Base-by-base conservation (phyloP, 2,329 filamentous ascomycete species). In the Berkeleyomyces rouxiae region DNA sequence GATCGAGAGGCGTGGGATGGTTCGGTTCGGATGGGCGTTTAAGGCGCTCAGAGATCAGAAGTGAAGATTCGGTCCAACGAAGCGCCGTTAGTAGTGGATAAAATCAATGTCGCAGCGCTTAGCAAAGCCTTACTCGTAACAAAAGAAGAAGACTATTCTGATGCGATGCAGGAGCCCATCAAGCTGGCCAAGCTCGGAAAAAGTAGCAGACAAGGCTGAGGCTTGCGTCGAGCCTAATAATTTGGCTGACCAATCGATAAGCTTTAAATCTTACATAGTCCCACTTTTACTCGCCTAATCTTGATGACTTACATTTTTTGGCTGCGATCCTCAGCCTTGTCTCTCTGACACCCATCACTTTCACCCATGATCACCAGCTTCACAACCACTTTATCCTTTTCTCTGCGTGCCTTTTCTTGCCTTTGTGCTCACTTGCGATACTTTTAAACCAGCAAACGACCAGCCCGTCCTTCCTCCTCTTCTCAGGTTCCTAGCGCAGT, bases 401-500 rank as follows among this genome's bases (percentile, higher is more conserved):
- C 23, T 23, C 23, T 23, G 23, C 23, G 23, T 23, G 23, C 23
- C 23, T 23, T 23, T 23, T 23, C 23, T 23, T 23, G 23, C 23
- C 23, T 23, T 23, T 23, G 23, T 23, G 23, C 23, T 23, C 23
- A 23, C 23, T 23, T 23, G 23, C 23, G 23, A 23, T 2, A 23
- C 23, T 23, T 23, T 23, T 23, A 23, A 23, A 23, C 23, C 23
- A 23, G 23, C 23, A 23, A 23, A 23, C 23, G 2, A 23, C 23
- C 23, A 23, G 23, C 23, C 23, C 23, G 23, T 23, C 23, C 23
- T 23, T 23, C 23, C 23, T 2, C 23, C 23, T 23, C 23, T 23
- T 23, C 23, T 23, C 23, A 23, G 9, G 3, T 10, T 13, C 42
- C 3, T 33, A 13, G 33, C 33, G 49, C 49, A 63, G 73, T 66